Conservation (phyloP, 345 rosid species). For the Lagerstroemia speciosa region DNA sequence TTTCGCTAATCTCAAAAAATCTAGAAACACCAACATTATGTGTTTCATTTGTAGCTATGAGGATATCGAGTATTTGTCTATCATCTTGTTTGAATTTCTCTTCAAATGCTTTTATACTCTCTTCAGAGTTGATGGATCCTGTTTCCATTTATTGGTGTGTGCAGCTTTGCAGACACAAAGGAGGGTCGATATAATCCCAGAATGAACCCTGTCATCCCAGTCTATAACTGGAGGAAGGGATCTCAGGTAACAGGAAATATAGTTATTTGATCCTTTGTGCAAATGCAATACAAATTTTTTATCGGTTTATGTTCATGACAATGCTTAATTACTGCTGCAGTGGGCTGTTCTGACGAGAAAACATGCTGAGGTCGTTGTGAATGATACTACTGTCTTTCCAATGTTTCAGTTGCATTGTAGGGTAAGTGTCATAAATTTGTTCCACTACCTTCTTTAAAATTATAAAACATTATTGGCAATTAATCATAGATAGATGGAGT, state of each 20-base stretch:
- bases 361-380: constrained; percentile 80
- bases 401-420: constrained; percentile 84
- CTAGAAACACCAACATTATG: neutral
- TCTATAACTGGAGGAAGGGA: constrained; percentile 94
- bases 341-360: constrained; percentile 87
- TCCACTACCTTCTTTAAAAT: neutral
- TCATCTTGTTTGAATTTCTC: neutral
- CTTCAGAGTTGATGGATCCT: neutral
- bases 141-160: constrained; percentile 5
- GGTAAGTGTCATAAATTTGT: constrained; percentile 34
- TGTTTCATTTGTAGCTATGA: neutral
- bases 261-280: neutral
- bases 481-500: neutral
- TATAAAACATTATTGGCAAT: neutral
- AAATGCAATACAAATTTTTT: neutral
- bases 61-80: neutral
- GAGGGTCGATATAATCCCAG: constrained; percentile 97
- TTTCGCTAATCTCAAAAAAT: neutral
- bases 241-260: constrained; percentile 55
- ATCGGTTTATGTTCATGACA: constrained; percentile 8
- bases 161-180: constrained; percentile 94
- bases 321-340: constrained; percentile 24
- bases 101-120: neutral
- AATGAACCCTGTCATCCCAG: constrained; percentile 70
- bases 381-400: constrained; percentile 69